Conservation (phyloP, 2,329 filamentous ascomycete genomes). For the Fusarium nisikadoi region DNA sequence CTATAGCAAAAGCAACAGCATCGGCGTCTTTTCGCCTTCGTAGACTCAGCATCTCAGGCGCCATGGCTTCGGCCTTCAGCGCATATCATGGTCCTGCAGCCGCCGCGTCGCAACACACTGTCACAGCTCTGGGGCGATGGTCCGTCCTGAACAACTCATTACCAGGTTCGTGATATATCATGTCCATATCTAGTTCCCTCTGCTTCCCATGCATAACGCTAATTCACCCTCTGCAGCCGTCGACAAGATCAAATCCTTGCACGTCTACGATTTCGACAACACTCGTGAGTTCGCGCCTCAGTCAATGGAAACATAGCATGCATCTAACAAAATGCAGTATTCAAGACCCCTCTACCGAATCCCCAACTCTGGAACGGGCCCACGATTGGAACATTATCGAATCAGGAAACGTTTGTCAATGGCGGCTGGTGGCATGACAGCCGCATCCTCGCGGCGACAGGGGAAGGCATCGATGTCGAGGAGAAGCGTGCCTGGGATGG, state of each 20-base stretch:
- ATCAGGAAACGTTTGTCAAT: conserved; percentile 78
- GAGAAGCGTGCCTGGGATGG: conserved; percentile 87
- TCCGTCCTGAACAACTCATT: conserved; percentile 79
- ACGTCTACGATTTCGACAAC: conserved; percentile 98
- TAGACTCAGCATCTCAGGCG: conserved; percentile 43
- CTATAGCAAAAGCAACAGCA: not conserved
- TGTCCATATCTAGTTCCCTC: not conserved
- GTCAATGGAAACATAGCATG: not conserved
- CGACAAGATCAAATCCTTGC: conserved; percentile 79
- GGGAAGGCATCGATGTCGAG: conserved; percentile 82
- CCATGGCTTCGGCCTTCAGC: conserved; percentile 55
- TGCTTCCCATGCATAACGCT: conserved; percentile 21
- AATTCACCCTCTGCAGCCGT: conserved; percentile 56
- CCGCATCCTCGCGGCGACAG: conserved; percentile 85
- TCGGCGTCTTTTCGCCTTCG: conserved; percentile 34
- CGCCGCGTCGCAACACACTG: conserved; percentile 58
- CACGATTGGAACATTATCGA: conserved; percentile 81
- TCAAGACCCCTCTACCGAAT: conserved; percentile 91
- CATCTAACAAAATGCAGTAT: conserved; percentile 66
- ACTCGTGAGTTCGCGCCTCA: conserved; percentile 69
- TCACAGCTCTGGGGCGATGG: conserved; percentile 85
- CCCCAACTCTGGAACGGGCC: conserved; percentile 83
- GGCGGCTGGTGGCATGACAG: conserved; percentile 98
- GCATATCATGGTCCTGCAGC: conserved; percentile 50
- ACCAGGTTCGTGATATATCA: conserved; percentile 63